Conservation (phyloP, 2,329 filamentous ascomycete species). For the Drechslerella coelobrocha region DNA sequence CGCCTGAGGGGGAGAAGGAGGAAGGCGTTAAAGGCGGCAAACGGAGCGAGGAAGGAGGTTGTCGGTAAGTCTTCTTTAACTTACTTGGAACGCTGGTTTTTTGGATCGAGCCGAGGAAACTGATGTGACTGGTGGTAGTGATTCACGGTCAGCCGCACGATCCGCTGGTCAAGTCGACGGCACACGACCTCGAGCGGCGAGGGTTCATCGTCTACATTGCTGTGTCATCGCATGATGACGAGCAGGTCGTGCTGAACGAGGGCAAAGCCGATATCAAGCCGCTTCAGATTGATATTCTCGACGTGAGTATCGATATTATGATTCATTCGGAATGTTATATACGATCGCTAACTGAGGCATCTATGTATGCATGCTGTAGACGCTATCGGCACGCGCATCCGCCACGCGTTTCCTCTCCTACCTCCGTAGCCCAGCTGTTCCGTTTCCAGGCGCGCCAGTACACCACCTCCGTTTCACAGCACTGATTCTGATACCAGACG, state of each 20-base stretch:
- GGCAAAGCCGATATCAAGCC: conserved; percentile 72
- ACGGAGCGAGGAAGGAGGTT: conserved; percentile 86
- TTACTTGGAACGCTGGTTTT: conserved; percentile 12
- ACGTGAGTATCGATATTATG: conserved; percentile 64
- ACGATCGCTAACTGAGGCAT: conserved; percentile 9
- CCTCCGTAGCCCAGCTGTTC: conserved; percentile 75
- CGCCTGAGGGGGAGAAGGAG: conserved; percentile 68
- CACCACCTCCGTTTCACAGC: conserved; percentile 79
- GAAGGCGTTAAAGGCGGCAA: conserved; percentile 77
- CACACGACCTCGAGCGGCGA: conserved; percentile 83
- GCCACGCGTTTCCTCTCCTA: conserved; percentile 75
- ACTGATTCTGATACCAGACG: conserved; percentile 81
- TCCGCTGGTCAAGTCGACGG: conserved; percentile 80
- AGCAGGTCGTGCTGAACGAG: conserved; percentile 76
- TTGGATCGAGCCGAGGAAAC: not conserved
- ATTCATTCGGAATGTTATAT: conserved; percentile 26
- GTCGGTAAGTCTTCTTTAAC: conserved; percentile 61
- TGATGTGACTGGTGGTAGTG: conserved; percentile 62
- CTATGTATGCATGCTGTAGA: conserved; percentile 62
- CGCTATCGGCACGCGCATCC: conserved; percentile 70
- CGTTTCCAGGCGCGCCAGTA: conserved; percentile 75
- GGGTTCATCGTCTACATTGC: conserved; percentile 95
- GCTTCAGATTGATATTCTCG: conserved; percentile 80
- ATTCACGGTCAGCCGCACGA: conserved; percentile 87
- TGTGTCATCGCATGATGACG: conserved; percentile 83